A percentile compares a stretch with the other conserved stretches of the same genome.
Conservation (phyloP, 352 stramenopile species). For the Phytophthora uliginosa region DNA sequence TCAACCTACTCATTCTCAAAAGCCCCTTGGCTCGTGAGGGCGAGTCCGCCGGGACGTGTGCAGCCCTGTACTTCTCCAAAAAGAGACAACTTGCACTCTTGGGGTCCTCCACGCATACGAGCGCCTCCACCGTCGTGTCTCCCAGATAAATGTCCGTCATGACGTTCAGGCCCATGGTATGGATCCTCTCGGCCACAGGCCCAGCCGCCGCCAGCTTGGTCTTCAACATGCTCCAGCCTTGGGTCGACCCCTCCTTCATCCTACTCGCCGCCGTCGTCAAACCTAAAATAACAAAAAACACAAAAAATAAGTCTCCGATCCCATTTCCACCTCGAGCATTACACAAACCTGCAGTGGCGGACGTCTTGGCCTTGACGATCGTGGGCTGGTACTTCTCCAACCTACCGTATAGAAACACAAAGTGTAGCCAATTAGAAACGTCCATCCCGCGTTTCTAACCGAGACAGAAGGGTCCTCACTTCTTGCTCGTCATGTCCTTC, state of each 20-base stretch:
- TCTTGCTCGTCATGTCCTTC: conserved; percentile 65
- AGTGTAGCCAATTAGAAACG: conserved; percentile 23
- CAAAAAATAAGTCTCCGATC: not conserved
- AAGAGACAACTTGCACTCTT: conserved; percentile 57
- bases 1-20: conserved; percentile 60
- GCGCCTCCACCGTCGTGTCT: conserved; percentile 61
- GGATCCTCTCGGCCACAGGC: conserved; percentile 79
- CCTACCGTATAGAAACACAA: conserved; percentile 30
- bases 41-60: not conserved
- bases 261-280: conserved; percentile 40
- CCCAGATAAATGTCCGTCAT: conserved; percentile 77
- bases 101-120: conserved; percentile 62
- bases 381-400: conserved; percentile 82
- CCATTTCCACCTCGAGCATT: not conserved
- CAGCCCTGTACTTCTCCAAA: conserved; percentile 65
- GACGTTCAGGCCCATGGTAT: conserved; percentile 78
- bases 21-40: conserved; percentile 37
- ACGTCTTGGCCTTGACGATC: conserved; percentile 79
- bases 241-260: conserved; percentile 79
- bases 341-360: conserved; percentile 61
- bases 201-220: conserved; percentile 76
- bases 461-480: conserved; percentile 20
- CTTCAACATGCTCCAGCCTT: conserved; percentile 86
- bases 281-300: conserved; percentile 3
- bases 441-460: not conserved